Evolutionary conservation across 2,329 filamentous ascomycete species (phyloP).

Genomic region (Colletotrichum sp.): DNA sequence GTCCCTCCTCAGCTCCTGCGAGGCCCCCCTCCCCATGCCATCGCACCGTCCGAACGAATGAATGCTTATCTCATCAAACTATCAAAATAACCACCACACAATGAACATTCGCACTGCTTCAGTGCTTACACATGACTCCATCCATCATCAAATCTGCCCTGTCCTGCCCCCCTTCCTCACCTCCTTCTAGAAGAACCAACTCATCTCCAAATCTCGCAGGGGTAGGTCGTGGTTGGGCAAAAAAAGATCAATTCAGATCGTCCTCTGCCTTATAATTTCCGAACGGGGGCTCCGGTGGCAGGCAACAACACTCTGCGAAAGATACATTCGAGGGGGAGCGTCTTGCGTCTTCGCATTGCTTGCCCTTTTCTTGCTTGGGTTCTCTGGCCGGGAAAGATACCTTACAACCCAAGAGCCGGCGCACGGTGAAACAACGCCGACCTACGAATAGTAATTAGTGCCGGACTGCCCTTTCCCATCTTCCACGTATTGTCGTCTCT

Average conservation of each 20-base stretch:
- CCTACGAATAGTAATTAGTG: background rate
- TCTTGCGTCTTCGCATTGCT: background rate
- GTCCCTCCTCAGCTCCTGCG: background rate
- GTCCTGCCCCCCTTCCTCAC: background rate
- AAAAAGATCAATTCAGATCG: background rate
- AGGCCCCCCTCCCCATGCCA: background rate
- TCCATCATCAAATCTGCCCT: background rate
- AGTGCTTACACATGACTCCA: background rate
- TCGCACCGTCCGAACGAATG: background rate
- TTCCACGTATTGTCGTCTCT: background rate
- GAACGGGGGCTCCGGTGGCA: background rate
- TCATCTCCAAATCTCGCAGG: background rate
- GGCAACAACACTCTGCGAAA: background rate
- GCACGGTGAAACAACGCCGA: background rate
- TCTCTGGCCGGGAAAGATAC: background rate
- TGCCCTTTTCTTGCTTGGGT: background rate
- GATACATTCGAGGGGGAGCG: background rate
- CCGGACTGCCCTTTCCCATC: background rate
- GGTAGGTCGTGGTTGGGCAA: background rate
- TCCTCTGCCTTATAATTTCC: constrained; percentile 7
- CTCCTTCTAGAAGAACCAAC: constrained; percentile 9
- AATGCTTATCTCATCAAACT: background rate
- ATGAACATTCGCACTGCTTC: background rate
- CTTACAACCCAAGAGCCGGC: background rate
- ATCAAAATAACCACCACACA: background rate